Conservation (phyloP, 495 filamentous ascomycete genomes). For the Darksidea phi region DNA sequence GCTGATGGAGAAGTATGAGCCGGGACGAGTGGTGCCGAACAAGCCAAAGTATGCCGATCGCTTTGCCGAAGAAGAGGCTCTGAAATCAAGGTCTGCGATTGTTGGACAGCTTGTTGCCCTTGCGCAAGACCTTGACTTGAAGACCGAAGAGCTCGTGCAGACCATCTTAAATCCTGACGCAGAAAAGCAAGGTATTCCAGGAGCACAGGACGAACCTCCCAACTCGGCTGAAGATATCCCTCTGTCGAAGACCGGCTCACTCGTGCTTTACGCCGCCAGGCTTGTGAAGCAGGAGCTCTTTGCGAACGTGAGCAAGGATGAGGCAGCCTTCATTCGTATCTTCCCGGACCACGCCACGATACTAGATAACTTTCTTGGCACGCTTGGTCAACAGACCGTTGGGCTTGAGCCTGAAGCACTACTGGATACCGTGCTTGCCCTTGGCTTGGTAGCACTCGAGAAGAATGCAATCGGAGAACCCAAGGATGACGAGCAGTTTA, state of each 20-base stretch:
- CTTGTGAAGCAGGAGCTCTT: slow-evolving; percentile 41
- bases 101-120: slow-evolving; percentile 74
- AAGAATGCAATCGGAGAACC: slow-evolving; percentile 43
- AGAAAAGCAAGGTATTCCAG: slow-evolving; percentile 47
- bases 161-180: slow-evolving; percentile 46
- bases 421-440: slow-evolving; percentile 50
- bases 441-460: slow-evolving; percentile 44
- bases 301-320: slow-evolving; percentile 10
- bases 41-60: slow-evolving; percentile 58
- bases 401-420: slow-evolving; percentile 45
- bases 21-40: slow-evolving; percentile 57
- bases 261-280: slow-evolving; percentile 46
- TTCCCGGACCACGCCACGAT: slow-evolving; percentile 47
- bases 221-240: slow-evolving; percentile 62
- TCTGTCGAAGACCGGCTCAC: slow-evolving; percentile 62
- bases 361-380: slow-evolving; percentile 40
- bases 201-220: slow-evolving; percentile 44
- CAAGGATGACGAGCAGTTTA: slow-evolving; percentile 43
- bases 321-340: slow-evolving; percentile 29
- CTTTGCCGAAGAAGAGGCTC: slow-evolving; percentile 61
- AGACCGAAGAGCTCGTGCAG: slow-evolving; percentile 52
- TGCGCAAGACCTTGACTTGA: slow-evolving; percentile 60
- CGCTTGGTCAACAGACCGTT: slow-evolving; percentile 33
- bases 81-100: slow-evolving; percentile 66
- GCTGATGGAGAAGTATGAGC: slow-evolving; percentile 69